phyloP scores from a whole-genome alignment of 1,139 yeast genomes.

The Scheffersomyces segobiensis region DNA sequence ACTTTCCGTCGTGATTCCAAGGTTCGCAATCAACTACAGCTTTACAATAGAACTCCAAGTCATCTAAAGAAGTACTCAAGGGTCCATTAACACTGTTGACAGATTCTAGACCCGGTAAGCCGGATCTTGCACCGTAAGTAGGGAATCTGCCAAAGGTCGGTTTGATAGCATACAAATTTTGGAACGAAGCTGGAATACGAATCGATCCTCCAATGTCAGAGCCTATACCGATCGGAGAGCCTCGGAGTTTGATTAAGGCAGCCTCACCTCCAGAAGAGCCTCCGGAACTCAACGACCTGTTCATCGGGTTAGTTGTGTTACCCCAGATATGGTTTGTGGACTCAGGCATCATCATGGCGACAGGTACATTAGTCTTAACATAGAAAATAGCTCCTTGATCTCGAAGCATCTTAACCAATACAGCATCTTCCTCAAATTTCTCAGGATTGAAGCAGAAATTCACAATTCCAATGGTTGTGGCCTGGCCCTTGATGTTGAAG shows the following conservation, averaged over 20 bases:
- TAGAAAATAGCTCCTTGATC: slow-evolving; percentile 35
- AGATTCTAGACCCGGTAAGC: slow-evolving; percentile 54
- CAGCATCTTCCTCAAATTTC: slow-evolving; percentile 24
- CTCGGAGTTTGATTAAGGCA: slow-evolving; percentile 33
- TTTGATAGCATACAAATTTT: slow-evolving; percentile 47
- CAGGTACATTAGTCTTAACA: slow-evolving; percentile 36
- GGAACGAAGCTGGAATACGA: slow-evolving; percentile 47
- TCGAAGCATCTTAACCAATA: slow-evolving; percentile 24
- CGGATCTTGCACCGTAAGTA: slow-evolving; percentile 49
- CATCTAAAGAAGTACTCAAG: slow-evolving; percentile 24
- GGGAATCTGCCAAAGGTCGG: slow-evolving; percentile 55
- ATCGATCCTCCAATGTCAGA: slow-evolving; percentile 63
- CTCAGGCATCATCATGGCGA: slow-evolving; percentile 42
- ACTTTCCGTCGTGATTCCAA: slow-evolving; percentile 32
- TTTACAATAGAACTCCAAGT: slow-evolving; percentile 29
- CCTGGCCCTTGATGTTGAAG: slow-evolving; percentile 49
- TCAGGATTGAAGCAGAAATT: slow-evolving; percentile 25
- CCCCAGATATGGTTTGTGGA: slow-evolving; percentile 37
- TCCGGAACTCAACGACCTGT: slow-evolving; percentile 32
- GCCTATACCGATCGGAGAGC: slow-evolving; percentile 54
- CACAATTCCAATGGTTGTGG: slow-evolving; percentile 52
- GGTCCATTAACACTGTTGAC: slow-evolving; percentile 40
- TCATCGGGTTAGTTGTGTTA: slow-evolving; percentile 32
- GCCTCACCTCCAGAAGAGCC: slow-evolving; percentile 43
- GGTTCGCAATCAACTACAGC: slow-evolving; percentile 29